phyloP scores from a whole-genome alignment of 805 yeast genomes.

The Jamesozyma spencerorum region DNA sequence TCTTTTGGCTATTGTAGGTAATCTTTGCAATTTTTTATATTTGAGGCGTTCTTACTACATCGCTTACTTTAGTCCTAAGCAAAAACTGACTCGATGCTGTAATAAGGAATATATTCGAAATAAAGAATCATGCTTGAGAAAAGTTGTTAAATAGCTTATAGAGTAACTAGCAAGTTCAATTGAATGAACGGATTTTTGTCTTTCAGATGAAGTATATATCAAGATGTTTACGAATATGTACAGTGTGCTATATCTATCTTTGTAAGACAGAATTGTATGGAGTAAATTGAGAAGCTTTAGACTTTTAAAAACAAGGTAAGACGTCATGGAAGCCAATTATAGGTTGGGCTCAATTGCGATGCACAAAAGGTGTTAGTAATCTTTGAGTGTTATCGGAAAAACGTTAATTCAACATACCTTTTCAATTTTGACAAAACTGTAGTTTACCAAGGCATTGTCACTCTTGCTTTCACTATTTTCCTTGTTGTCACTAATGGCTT shows the following conservation, averaged over 20 bases:
- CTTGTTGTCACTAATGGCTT: too few relatives aligned
- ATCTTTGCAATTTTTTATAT: too few relatives aligned
- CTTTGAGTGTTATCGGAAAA: neutral
- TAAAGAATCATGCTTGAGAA: too few relatives aligned
- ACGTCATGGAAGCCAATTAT: neutral
- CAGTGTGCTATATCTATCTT: neutral
- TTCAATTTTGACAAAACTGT: conserved; percentile 10
- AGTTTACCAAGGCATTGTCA: conserved; percentile 4
- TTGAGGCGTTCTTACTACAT: too few relatives aligned
- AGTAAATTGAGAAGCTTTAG: conserved; percentile 8
- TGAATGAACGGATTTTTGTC: too few relatives aligned
- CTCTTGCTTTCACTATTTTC: neutral
- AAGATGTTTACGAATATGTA: neutral
- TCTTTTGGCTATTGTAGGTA: too few relatives aligned
- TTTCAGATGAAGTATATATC: neutral
- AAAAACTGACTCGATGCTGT: too few relatives aligned
- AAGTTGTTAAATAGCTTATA: too few relatives aligned
- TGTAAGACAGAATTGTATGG: conserved; percentile 11
- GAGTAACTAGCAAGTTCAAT: too few relatives aligned
- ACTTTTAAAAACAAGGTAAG: conserved; percentile 2
- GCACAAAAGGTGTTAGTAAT: neutral
- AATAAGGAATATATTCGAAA: too few relatives aligned
- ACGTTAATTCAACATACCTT: conserved; percentile 7
- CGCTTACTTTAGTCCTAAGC: too few relatives aligned
- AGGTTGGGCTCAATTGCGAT: neutral